These are phyloP conservation scores for Areca catechu DNA, from an alignment of 176 grass and related monocot species.

Conservation along the genomic window DNA sequence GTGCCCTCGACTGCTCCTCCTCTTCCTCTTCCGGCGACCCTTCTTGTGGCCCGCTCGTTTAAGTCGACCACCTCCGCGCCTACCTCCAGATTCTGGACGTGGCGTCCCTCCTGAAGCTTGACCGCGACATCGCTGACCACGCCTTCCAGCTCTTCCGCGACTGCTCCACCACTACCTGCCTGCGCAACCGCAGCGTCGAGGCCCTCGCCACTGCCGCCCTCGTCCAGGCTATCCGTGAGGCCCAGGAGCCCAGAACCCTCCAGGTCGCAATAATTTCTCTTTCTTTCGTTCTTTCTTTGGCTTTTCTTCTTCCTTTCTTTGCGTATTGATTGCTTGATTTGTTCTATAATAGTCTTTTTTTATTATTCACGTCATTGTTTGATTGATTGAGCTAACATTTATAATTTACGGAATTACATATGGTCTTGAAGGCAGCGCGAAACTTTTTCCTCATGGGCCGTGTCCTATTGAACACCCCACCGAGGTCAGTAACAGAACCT, in stretches of 20 bases:
- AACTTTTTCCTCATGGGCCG: too few species aligned
- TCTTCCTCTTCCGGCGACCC: conserved; percentile 41
- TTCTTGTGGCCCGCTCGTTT: conserved; percentile 56
- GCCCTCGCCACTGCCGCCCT: conserved; percentile 87
- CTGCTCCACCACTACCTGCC: conserved; percentile 67
- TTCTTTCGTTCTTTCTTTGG: too few species aligned
- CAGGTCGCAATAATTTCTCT: conserved; percentile 40
- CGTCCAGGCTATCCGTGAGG: conserved; percentile 91
- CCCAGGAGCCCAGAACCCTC: conserved; percentile 77
- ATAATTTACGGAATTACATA: too few species aligned
- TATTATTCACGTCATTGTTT: too few species aligned
- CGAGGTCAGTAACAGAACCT: too few species aligned
- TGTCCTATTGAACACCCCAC: too few species aligned
- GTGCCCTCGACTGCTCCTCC: conserved; percentile 46
- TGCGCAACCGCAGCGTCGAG: conserved; percentile 89
- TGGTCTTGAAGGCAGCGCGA: too few species aligned
- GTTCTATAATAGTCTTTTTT: too few species aligned
- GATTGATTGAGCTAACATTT: too few species aligned
- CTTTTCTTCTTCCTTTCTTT: too few species aligned
- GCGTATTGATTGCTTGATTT: too few species aligned
- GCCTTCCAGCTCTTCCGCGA: conserved; percentile 94
- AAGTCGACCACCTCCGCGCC: conserved; percentile 78
- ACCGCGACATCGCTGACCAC: conserved; percentile 83
- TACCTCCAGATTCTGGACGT: conserved; percentile 98
- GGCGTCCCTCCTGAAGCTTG: conserved; percentile 65